Percentiles rank a stretch among this genome's conserved stretches.
Evolutionary conservation across 2,329 filamentous ascomycete genomes (phyloP).

Genomic region (Aureobasidium sp.): DNA sequence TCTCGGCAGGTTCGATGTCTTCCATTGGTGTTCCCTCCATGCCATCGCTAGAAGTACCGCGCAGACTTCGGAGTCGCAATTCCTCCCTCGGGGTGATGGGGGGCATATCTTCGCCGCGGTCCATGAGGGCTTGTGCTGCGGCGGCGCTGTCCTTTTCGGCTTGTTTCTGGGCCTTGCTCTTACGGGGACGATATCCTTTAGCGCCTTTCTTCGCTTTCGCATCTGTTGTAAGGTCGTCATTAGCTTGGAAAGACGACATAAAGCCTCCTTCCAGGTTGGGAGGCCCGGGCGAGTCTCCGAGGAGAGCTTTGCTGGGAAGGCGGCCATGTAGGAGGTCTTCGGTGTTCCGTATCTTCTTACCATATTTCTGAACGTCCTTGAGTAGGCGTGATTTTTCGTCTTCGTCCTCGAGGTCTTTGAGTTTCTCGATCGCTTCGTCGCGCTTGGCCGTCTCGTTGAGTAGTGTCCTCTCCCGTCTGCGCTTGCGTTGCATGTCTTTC

Average conservation of each 20-base stretch:
- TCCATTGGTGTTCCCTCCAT: constrained; percentile 48
- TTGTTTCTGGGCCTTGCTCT: constrained; percentile 71
- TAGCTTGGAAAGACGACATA: constrained; percentile 70
- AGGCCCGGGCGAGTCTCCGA: constrained; percentile 63
- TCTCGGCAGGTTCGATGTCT: constrained; percentile 66
- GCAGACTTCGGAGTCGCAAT: constrained; percentile 28
- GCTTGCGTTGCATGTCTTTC: constrained; percentile 98
- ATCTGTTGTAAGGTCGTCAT: constrained; percentile 20
- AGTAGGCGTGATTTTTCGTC: constrained; percentile 73
- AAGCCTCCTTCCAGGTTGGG: constrained; percentile 78
- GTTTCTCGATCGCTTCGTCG: constrained; percentile 68
- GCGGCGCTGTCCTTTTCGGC: constrained; percentile 71
- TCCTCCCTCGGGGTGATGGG: constrained; percentile 55
- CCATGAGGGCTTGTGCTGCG: constrained; percentile 76
- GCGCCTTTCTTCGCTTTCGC: constrained; percentile 18
- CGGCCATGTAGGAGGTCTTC: constrained; percentile 81
- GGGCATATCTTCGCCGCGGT: constrained; percentile 68
- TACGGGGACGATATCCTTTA: constrained; percentile 59
- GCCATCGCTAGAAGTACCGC: constrained; percentile 36
- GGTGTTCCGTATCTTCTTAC: constrained; percentile 88
- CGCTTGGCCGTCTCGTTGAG: constrained; percentile 84
- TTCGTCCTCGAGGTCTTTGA: constrained; percentile 72
- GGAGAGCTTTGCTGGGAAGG: constrained; percentile 63
- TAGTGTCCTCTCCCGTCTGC: constrained; percentile 87
- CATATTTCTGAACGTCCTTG: constrained; percentile 79